Base-by-base conservation (phyloP, 441 rosid species). In the Erodium moschatum region DNA sequence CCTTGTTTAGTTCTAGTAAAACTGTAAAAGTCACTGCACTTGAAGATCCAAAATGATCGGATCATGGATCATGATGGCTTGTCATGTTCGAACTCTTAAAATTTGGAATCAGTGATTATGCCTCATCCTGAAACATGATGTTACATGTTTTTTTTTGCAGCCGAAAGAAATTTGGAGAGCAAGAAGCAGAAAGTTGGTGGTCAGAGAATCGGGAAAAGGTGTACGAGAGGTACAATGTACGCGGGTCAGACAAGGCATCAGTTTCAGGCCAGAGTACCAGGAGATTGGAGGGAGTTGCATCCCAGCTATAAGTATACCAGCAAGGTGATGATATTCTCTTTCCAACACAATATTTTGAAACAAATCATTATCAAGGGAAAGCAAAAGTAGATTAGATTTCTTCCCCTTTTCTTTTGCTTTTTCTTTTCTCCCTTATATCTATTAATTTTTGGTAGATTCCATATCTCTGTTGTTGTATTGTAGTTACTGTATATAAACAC, bases 131-230 rank as follows among this genome's bases (percentile, higher is more conserved):
- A n/a, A n/a, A n/a, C n/a, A n/a, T n/a, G n/a, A n/a, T n/a, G n/a
- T n/a, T n/a, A n/a, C n/a, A n/a, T n/a, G n/a, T n/a, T n/a, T n/a
- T n/a, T 66, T 79, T 9, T n/a, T 81, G 83, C 85, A 91, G 97
- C 75, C 97, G 97, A 71, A 84, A 91, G 83, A 90, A 92, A 81
- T 94, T 90, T 60, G 91, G 85, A 21, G 99, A 94, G 84, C 94
- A 91, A 68, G 97, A 94, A 77, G 99, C 97, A 3, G 95, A 91
- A 79, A 81, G 84, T 1, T 94, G 99, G 97, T 94, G 99, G 99
- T 86, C 95, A 12, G 97, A 94, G 84, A 94, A 94, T 68, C 96
- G 97, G 0, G 97, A 90, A 68, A 91, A 78, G 78, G 97, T 94
- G 63, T 89, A 90, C 12, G 92, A 88, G 70, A 82, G 75, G 75